Base-by-base conservation (phyloP, 2,329 filamentous ascomycete genomes). In the Cyphellophora attinorum region DNA sequence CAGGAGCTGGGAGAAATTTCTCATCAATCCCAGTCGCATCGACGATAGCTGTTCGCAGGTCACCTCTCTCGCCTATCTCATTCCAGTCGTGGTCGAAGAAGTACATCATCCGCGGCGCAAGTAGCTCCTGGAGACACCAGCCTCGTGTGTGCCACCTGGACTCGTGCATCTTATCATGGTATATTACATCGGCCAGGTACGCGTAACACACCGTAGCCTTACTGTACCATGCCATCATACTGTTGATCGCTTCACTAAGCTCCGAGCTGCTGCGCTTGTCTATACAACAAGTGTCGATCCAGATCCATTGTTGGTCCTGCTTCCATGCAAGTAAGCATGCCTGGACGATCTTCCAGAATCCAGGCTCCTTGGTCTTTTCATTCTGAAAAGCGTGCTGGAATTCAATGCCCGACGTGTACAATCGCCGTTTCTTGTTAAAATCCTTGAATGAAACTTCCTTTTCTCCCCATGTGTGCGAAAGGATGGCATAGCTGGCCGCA, bases 221-320 rank as follows among this genome's bases (percentile, higher is more conserved):
- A 3, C 35, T 27, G 29, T 49, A 49, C 37, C 38, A 49, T 13
- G 48, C 37, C 11, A 39, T 42, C 47, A 48, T 48, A 6, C 39
- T 36, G 12, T 45, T 38, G 13, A 48, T 31, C 4, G 44, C 46
- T 35, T 48, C 45, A 11, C 35, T 41, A 23, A 48, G 19, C 23
- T 48, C 47, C 19, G 36, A 18, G n/a, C 34, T 40, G 6, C 42
- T 41, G 1, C 33, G 19, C 33, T 47, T 50, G 27, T 49, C 38
- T n/a, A 50, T 50, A 27, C 47, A 49, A 28, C 47, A 51, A 1
- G 41, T 47, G 29, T 51, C 48, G 6, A 51, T 32, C 48, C 47
- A 49, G 3, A 49, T 41, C 13, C 45, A 49, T 4, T 30, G n/a
- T n/a, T n/a, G n/a, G n/a, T n/a, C n/a, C n/a, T n/a, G n/a, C n/a